A percentile compares a stretch with the other conserved stretches of the same genome.
These are phyloP conservation scores for Arthrobotrys megalospora DNA, from an alignment of 2,329 filamentous ascomycete species.

Conservation along the genomic window DNA sequence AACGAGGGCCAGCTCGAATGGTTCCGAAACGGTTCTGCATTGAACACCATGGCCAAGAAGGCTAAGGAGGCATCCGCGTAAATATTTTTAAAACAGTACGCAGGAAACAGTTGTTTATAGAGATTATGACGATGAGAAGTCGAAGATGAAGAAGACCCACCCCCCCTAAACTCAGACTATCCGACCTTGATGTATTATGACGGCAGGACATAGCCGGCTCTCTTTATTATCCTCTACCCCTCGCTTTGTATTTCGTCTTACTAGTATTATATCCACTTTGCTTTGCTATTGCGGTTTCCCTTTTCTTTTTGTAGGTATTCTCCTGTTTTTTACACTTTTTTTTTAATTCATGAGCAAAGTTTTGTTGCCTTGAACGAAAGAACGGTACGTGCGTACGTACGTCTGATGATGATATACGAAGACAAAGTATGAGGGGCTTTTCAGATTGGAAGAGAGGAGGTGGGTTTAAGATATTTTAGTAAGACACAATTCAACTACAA, in stretches of 20 bases:
- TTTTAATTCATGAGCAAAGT: constrained; percentile 16
- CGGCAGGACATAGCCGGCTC: constrained; percentile 46
- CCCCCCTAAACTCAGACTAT: background rate
- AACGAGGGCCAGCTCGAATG: constrained; percentile 98
- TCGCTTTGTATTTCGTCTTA: constrained; percentile 21
- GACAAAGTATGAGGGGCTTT: background rate
- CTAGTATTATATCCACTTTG: constrained; percentile 40
- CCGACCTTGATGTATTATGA: constrained; percentile 25
- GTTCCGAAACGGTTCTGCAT: constrained; percentile 97
- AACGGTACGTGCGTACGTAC: background rate
- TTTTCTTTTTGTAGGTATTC: constrained; percentile 31
- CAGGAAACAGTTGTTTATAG: constrained; percentile 4
- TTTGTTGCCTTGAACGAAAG: background rate
- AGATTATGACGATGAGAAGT: background rate
- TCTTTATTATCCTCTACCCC: constrained; percentile 7
- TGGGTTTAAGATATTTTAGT: background rate
- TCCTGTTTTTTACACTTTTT: constrained; percentile 24
- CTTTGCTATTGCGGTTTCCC: background rate
- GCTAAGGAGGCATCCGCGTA: constrained; percentile 48
- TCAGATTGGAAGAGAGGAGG: constrained; percentile 9
- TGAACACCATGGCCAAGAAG: constrained; percentile 74
- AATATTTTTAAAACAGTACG: constrained; percentile 30
- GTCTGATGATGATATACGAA: constrained; percentile 13
- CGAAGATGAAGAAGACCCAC: background rate
- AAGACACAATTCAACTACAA: constrained; percentile 3